These are phyloP conservation scores for Entomortierella parvispora DNA, from an alignment of 192 early-diverging fungal species.

Conservation along the genomic window DNA sequence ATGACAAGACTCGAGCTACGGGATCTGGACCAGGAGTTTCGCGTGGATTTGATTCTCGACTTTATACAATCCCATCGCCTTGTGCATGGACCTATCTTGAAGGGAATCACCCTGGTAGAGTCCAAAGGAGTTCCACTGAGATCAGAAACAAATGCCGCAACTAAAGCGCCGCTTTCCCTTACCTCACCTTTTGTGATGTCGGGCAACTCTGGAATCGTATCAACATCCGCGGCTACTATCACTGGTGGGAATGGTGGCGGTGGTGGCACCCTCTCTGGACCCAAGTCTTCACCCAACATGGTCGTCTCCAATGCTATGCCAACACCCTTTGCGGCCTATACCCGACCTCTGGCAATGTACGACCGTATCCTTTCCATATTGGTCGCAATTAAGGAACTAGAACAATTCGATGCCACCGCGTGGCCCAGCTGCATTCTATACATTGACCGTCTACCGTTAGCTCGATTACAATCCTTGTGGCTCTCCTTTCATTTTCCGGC, in stretches of 20 bases:
- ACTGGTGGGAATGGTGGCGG: neutral
- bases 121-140: neutral
- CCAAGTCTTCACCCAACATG: too few relatives aligned
- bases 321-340: too few relatives aligned
- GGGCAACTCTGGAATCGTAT: too few relatives aligned
- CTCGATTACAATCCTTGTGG: slow-evolving; percentile 8
- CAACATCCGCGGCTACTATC: neutral
- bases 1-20: slow-evolving; percentile 32
- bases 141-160: too few relatives aligned
- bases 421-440: slow-evolving; percentile 33
- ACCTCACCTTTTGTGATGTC: too few relatives aligned
- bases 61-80: slow-evolving; percentile 45
- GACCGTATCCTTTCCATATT: neutral
- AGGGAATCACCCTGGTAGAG: slow-evolving; percentile 8
- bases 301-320: too few relatives aligned
- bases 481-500: slow-evolving; percentile 19
- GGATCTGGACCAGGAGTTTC: slow-evolving; percentile 23
- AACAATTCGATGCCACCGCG: slow-evolving; percentile 18
- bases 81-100: slow-evolving; percentile 31
- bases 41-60: slow-evolving; percentile 17
- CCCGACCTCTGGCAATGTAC: too few relatives aligned
- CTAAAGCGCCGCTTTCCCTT: neutral
- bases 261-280: neutral
- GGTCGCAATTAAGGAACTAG: slow-evolving; percentile 18
- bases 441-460: slow-evolving; percentile 2